Evolutionary conservation across 768 basidiomycete species (phyloP).

Genomic region (Trametes punicea): DNA sequence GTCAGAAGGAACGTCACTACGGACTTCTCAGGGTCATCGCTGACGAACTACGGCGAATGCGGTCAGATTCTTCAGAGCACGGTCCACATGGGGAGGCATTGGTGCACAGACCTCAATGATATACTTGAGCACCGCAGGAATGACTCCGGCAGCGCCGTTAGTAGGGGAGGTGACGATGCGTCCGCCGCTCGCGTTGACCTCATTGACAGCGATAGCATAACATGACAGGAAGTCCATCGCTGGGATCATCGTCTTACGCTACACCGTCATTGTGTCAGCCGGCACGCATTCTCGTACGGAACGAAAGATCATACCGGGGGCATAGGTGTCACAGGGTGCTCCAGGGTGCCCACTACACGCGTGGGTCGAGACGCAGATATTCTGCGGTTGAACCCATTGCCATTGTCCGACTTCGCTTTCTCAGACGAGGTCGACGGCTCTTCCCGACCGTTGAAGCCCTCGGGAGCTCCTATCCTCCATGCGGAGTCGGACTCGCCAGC

Average conservation of each 20-base stretch:
- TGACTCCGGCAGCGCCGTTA: conserved; percentile 91
- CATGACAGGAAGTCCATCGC: conserved; percentile 92
- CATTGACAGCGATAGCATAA: conserved; percentile 94
- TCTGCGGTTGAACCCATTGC: neutral
- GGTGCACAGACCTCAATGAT: conserved; percentile 66
- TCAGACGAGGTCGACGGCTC: neutral
- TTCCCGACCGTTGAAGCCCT: conserved; percentile 3
- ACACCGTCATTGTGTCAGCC: neutral
- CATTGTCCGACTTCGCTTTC: neutral
- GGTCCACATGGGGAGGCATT: neutral
- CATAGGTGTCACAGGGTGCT: conserved; percentile 78
- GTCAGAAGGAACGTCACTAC: conserved; percentile 88
- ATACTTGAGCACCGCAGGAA: conserved; percentile 90
- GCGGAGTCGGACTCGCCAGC: conserved; percentile 23
- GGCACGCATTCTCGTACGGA: neutral
- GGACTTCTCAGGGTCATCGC: conserved; percentile 86
- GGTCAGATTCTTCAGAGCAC: neutral
- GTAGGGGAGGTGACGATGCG: conserved; percentile 94
- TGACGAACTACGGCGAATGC: conserved; percentile 59
- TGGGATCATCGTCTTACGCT: conserved; percentile 86
- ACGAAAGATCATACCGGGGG: conserved; percentile 58
- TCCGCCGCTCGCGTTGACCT: conserved; percentile 91
- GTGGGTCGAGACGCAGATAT: conserved; percentile 29
- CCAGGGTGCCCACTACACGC: conserved; percentile 68
- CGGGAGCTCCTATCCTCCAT: conserved; percentile 21